Conservation (phyloP, 768 basidiomycete species). For the Calocybe indica region DNA sequence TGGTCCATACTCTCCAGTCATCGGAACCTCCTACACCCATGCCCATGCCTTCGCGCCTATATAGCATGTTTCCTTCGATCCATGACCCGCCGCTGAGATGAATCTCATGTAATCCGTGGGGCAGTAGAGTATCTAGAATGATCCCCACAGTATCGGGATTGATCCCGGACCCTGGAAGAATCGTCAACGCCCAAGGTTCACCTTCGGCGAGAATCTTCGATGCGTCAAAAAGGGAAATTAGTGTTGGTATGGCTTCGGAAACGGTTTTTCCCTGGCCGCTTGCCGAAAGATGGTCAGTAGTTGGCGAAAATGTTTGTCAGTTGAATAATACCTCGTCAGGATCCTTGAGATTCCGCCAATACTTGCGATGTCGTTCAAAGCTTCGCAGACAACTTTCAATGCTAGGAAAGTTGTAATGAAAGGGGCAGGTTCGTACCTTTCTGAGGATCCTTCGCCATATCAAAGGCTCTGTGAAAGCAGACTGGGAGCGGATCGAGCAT, state of each 20-base stretch:
- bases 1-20: constrained; percentile 70
- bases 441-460: constrained; percentile 54
- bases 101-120: constrained; percentile 57
- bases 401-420: neutral
- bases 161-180: constrained; percentile 77
- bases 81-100: constrained; percentile 73
- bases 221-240: constrained; percentile 34
- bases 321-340: constrained; percentile 56
- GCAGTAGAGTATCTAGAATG: constrained; percentile 45
- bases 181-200: constrained; percentile 33
- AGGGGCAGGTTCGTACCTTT: constrained; percentile 34
- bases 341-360: constrained; percentile 70
- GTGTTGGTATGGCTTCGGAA: constrained; percentile 30
- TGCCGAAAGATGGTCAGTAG: neutral
- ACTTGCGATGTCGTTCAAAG: constrained; percentile 40
- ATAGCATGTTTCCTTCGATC: constrained; percentile 46
- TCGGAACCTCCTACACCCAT: constrained; percentile 53
- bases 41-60: constrained; percentile 53
- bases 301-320: neutral
- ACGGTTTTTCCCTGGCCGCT: constrained; percentile 52
- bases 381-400: constrained; percentile 17
- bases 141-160: constrained; percentile 46
- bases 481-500: constrained; percentile 31
- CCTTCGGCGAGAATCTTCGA: constrained; percentile 30
- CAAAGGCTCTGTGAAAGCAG: constrained; percentile 77